Base-by-base conservation (phyloP, 73 alveolate species). In the Symbiodinium pilosum region DNA sequence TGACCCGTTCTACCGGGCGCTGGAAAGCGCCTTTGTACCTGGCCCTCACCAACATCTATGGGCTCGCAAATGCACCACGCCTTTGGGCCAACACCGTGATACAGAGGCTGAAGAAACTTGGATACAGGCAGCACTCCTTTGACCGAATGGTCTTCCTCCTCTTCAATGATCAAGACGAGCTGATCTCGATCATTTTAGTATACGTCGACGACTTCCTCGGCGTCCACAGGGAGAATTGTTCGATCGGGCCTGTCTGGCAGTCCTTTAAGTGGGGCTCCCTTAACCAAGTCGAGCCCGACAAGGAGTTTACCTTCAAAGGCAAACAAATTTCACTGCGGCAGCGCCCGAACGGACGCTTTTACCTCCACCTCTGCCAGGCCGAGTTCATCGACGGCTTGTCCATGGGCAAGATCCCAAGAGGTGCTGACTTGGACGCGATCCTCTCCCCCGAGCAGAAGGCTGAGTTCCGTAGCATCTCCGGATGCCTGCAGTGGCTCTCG, bases 201-300 rank as follows among this genome's bases (percentile, higher is more conserved):
- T 87, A 89, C 41, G 96, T 89, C 4, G 96, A 89, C 75, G 96
- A 89, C 88, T 89, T 89, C 12, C 28, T 89, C 40, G 77, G 20
- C 14, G 73, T 59, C 20, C 68, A 39, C 28, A 52, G 94, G 21
- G 64, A 87, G 41, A 11, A n/a, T n/a, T n/a, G n/a, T n/a, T n/a
- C n/a, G n/a, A 11, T 30, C 59, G 9, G 32, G 68, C 12, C 20
- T 32, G 11, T 87, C 68, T 26, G 11, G 42, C 14, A 26, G 43
- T 39, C 16, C 32, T 87, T 87, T 68, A 34, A 38, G 3, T 87
- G 94, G 94, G 94, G 94, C 24, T 56, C 52, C 2, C 36, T 43
- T 16, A 34, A 34, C 84, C 59, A 54, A 28, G 18, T 36, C 2
- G 64, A 54, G 6, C 14, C 59, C 32, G 94, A 54, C 20, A 41